Percentiles rank a stretch among this genome's conserved stretches.
phyloP scores from a whole-genome alignment of 805 yeast genomes.

The Wickerhamomyces silvicola region DNA sequence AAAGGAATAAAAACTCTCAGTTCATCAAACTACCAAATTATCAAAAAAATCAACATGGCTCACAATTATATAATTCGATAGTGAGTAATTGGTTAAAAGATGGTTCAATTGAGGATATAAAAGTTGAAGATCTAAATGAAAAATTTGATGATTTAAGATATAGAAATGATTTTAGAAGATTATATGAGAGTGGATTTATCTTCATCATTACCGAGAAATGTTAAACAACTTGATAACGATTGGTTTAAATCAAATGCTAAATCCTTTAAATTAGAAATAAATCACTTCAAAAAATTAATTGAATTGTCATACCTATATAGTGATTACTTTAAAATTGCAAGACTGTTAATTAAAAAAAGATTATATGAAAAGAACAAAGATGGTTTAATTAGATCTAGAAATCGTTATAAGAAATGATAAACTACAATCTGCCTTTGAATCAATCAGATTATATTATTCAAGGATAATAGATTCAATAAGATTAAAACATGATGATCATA shows the following conservation, averaged over 20 bases:
- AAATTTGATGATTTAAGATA: constrained; percentile 89
- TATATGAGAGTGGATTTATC: constrained; percentile 30
- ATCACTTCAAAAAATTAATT: constrained; percentile 70
- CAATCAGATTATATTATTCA: constrained; percentile 64
- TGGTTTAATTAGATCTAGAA: constrained; percentile 61
- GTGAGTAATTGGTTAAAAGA: constrained; percentile 51
- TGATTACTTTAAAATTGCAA: constrained; percentile 29
- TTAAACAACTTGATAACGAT: constrained; percentile 19
- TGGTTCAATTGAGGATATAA: constrained; percentile 53
- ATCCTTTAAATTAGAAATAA: constrained; percentile 54
- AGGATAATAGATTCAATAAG: constrained; percentile 35
- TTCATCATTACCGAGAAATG: constrained; percentile 21
- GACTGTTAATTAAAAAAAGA: constrained; percentile 67
- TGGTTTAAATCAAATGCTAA: constrained; percentile 37
- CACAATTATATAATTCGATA: constrained; percentile 51
- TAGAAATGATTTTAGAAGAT: constrained; percentile 59
- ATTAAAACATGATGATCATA: constrained; percentile 10
- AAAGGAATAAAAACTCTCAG: constrained; percentile 79
- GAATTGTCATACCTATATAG: constrained; percentile 60
- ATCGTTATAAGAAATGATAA: constrained; percentile 60
- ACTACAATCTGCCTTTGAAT: constrained; percentile 65
- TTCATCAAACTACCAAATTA: constrained; percentile 79
- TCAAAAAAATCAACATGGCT: constrained; percentile 72
- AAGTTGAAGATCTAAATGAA: constrained; percentile 93
- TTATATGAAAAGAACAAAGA: constrained; percentile 76